Conservation (phyloP, 495 filamentous ascomycete species). For the Penicillium malachiteum region DNA sequence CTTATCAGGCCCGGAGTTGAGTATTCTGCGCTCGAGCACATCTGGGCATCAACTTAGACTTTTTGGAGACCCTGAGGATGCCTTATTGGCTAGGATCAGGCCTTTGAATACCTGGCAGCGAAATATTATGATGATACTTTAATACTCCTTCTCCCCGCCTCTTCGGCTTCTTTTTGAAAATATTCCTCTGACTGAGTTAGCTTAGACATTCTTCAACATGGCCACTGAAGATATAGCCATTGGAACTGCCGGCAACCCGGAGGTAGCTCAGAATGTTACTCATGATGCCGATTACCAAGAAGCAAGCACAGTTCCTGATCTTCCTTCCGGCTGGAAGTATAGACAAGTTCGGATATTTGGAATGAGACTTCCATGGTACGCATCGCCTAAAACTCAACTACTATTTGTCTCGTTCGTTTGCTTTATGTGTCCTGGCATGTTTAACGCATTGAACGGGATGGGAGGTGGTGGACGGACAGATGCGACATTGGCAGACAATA, state of each 20-base stretch:
- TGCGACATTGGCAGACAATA: slow-evolving; percentile 32
- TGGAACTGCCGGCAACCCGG: neutral
- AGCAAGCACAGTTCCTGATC: neutral
- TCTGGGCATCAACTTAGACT: too few species aligned
- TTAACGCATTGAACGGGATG: slow-evolving; percentile 60
- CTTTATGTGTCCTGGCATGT: slow-evolving; percentile 78
- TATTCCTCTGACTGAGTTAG: too few species aligned
- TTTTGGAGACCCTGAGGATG: too few species aligned
- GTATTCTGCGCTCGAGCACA: too few species aligned
- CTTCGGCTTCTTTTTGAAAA: neutral
- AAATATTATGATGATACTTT: too few species aligned
- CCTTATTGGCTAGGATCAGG: too few species aligned
- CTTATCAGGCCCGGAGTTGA: neutral
- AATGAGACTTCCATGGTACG: slow-evolving; percentile 50
- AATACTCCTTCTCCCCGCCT: too few species aligned
- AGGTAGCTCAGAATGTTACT: neutral
- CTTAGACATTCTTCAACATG: neutral
- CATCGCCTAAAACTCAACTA: slow-evolving; percentile 57
- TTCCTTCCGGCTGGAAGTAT: slow-evolving; percentile 6
- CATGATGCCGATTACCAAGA: neutral
- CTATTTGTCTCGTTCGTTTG: slow-evolving; percentile 56
- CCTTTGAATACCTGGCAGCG: too few species aligned
- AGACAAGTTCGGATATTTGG: neutral
- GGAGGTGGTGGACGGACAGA: slow-evolving; percentile 50
- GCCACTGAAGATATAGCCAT: neutral